These are phyloP conservation scores for Pseudisothecium myosuroides DNA, from an alignment of 225 moss, liverwort and hornwort genomes.

Conservation along the genomic window DNA sequence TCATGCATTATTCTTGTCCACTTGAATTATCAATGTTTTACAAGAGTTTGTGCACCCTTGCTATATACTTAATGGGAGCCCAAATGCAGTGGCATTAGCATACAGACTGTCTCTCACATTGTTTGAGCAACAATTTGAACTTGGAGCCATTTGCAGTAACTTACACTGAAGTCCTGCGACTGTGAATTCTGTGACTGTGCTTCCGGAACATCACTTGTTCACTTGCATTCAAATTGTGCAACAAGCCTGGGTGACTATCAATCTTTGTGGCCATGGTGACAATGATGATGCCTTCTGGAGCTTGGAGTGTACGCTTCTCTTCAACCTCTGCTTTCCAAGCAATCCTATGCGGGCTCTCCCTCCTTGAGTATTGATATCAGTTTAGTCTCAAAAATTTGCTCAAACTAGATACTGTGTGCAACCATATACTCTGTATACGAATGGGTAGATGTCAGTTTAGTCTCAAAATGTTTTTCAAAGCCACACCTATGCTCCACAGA, in stretches of 20 bases:
- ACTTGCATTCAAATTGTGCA: background rate
- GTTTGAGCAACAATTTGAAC: background rate
- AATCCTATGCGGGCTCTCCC: background rate
- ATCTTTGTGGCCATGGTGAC: background rate
- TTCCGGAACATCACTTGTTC: background rate
- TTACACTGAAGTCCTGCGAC: background rate
- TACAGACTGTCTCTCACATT: no score
- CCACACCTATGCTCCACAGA: background rate
- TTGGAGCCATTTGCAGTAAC: background rate
- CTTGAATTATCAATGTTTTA: background rate
- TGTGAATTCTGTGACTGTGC: background rate
- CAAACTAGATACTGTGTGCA: background rate
- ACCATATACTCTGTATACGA: no score
- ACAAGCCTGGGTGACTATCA: background rate
- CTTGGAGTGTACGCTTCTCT: background rate
- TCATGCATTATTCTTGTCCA: background rate
- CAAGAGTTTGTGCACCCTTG: background rate
- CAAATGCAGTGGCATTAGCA: no score
- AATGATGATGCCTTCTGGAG: background rate
- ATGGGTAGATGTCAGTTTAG: background rate
- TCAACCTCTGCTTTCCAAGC: background rate
- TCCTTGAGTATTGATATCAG: background rate
- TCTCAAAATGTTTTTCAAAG: background rate
- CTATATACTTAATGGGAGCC: background rate
- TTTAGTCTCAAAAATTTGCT: background rate